Base-by-base conservation (phyloP, 371 early-diverging fungal genomes). In the Syncephalastrum racemosum region DNA sequence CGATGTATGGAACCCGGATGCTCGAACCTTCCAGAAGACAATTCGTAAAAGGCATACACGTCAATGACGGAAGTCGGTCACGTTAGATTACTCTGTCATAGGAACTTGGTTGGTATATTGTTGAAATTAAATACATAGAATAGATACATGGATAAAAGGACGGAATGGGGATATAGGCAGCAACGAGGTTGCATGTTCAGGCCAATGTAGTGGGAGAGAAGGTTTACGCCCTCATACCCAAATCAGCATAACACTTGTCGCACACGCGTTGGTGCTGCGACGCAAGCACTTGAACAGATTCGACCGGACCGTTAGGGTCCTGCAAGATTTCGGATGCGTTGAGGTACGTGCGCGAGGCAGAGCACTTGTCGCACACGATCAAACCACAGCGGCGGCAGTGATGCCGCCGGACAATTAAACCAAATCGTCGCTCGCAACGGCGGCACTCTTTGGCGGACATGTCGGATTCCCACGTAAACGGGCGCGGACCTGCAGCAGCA, bases 311-410 rank as follows among this genome's bases (percentile, higher is more conserved):
- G 36, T 55, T 53, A 14, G 85, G 85, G 57, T 84, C 81, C 46
- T 77, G 80, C 12, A 84, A 60, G 20, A 84, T 81, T 62, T 77
- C 76, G 8, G 75, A 65, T 1, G 80, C 68, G 8, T 66, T 52
- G 4, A 89, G 55, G 47, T 75, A 75, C 4, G 82, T 71, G 15
- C 88, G 79, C 2, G 75, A 70, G 16, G 76, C 70, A 1, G 89
- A 88, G 59, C 90, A 92, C 5, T 70, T 66, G 64, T 89, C 89
- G 63, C 94, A 93, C 20, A 89, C 87, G 50, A 92, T 81, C 7
- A 82, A 68, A 16, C 94, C 93, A 80, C 94, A 94, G n/a, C 91
- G 88, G 58, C 90, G 83, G 59, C 93, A 93, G 63, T 93, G 93
- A 59, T 92, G 94, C 47, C 92, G 84, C 53, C 94, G 70, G 2